Evolutionary conservation across 345 rosid genomes (phyloP), one percentile per base, ranked within the genome.

Genomic region (Populus euphratica): DNA sequence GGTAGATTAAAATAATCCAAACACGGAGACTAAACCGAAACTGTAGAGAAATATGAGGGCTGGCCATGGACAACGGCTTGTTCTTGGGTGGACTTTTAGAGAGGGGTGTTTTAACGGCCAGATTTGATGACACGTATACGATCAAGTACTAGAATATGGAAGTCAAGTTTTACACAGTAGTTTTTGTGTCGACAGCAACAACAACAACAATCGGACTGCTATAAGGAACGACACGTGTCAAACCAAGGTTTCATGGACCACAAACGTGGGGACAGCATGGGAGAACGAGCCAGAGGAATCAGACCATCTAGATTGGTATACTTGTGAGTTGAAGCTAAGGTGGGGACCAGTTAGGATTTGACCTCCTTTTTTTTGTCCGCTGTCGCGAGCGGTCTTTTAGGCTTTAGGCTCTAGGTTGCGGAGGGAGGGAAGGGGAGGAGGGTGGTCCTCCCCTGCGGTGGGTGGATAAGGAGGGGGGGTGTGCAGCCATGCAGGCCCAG

Each of bases 181-280:
- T 59, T 2, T 56, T 23, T 59, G 69, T 6, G 43, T 44, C 33
- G 82, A 74, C 78, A 69, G 71, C 78, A 38, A 47, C 81, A 8
- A 39, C 8, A 5, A 39, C 8, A 5, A 49, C 44, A 59, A 59
- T 10, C 64, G 4, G 25, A 59, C 11, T 47, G 63, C 44, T 61
- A 17, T 38, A 9, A 6, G 3, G 20, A 5, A 2, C 21, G 43
- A 61, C 82, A 74, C 71, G 74, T 75, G 82, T 74, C 70, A 13
- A 1, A 8, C 64, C 70, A 41, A 43, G 6, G 11, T 74, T 79
- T 79, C 74, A 74, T 74, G 82, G 82, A 79, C 82, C 82, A 79
- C 78, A 25, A 23, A 18, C 17, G 69, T 68, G 43, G 74, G 70
- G 82, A 68, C 75, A 25, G 1, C 36, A 6, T 33, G 6, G 56